Evolutionary conservation across 306 rosid genomes (phyloP).

Genomic region (Ceratonia siliqua): DNA sequence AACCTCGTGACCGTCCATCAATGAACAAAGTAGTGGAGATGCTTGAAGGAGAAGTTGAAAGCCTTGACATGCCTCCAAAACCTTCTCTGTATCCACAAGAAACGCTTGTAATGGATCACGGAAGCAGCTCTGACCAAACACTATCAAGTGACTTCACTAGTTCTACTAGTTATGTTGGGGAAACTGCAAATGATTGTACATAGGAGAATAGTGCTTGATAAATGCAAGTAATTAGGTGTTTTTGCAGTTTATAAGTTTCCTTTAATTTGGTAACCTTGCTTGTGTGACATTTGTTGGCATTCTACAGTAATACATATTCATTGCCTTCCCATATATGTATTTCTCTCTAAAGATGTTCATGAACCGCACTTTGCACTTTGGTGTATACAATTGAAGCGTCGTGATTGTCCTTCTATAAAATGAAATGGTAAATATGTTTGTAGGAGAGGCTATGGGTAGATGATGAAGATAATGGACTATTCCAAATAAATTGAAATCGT

Average conservation of each 20-base stretch:
- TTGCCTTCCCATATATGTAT: no score
- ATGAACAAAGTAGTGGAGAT: neutral
- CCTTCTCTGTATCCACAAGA: neutral
- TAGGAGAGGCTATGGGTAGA: no score
- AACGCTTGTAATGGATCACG: neutral
- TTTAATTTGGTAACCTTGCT: no score
- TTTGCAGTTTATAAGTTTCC: no score
- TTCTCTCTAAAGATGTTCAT: neutral
- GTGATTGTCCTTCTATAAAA: neutral
- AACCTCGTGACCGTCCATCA: neutral
- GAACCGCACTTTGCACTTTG: no score
- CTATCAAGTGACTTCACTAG: neutral
- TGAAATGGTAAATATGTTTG: neutral
- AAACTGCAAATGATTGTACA: no score
- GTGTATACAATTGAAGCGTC: neutral
- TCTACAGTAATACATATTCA: no score
- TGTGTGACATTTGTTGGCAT: no score
- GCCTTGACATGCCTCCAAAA: neutral
- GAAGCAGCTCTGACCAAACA: neutral
- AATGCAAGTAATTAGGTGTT: no score
- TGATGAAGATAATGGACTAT: no score
- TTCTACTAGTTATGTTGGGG: neutral
- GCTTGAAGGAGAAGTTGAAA: neutral
- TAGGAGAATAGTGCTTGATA: no score
- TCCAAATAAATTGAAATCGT: no score